Base-by-base conservation (phyloP, 306 rosid species). In the Vicia faba region DNA sequence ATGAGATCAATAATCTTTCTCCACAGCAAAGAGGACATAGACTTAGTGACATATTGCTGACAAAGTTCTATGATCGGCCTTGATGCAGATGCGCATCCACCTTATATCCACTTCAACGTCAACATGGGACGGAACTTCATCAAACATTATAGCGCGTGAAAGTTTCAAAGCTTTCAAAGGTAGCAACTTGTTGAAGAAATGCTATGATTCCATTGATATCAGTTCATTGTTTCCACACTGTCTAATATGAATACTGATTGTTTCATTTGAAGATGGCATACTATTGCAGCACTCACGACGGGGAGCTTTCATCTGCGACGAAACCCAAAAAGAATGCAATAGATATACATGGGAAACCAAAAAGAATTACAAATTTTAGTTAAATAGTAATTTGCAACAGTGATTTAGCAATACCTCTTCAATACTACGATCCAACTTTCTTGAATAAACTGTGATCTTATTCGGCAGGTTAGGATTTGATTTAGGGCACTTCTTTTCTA, bases 281-380 rank as follows among this genome's bases (percentile, higher is more conserved):
- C 85, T 80, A 44, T 68, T 50, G 70, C 96, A 89, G 81, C 96
- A 92, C 36, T 84, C 88, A 4, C 98, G 88, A 12, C 88, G 93
- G 11, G 81, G 90, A 39, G 98, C 91, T 82, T 86, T 87, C 83
- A 86, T 82, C 96, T 89, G 86, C 46, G 71, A 44, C 45, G 55
- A 54, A 74, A 13, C 55, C 48, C 12, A 66, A 58, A 54, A 76
- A 67, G 23, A 20, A 20, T 20, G 1, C 23, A n/a, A n/a, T n/a
- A 20, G 23, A 20, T 20, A 20, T 1, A 20, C 23, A 20, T 20
- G 23, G 23, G 23, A 20, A 20, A 20, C 23, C 23, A 20, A 2
- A 20, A 20, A 20, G 23, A 20, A 20, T 20, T 20, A 20, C 23
- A 1, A 20, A 20, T 20, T 20, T 20, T 20, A 20, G 2, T 2